Base-by-base conservation (phyloP, 1,284 basidiomycete species). In the Heimioporus retisporus region DNA sequence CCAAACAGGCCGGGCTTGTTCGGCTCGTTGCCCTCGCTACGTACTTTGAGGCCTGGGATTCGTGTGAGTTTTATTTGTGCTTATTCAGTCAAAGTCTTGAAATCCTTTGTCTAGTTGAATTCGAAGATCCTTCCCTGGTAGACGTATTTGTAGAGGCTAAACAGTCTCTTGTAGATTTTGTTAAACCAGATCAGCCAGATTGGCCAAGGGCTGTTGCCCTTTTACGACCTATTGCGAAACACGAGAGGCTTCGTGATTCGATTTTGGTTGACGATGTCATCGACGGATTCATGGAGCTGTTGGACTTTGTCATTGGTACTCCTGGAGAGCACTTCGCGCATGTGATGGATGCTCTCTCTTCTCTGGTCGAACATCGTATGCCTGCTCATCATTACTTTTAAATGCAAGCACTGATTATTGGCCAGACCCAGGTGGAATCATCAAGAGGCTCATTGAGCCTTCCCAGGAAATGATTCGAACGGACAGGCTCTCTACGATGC, bases 161-260 rank as follows among this genome's bases (percentile, higher is more conserved):
- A 46, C 58, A 66, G n/a, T 69, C 67, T 10, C 58, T 69, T 7
- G n/a, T 57, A 31, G 25, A 58, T 44, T 63, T 59, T 2, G 66
- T 69, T 4, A 63, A 62, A n/a, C 60, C 57, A 18, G 63, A 69
- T 51, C 68, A 69, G 25, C 63, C 67, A 0, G 68, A 69, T 48
- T 69, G 68, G 67, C 68, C 68, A 25, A 69, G 68, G 61, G 68
- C 63, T 19, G 68, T 69, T 18, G 67, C 68, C 11, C 68, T 69
- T 55, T 55, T 69, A 19, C 67, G 68, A 25, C 68, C 68, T 8
- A 53, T 69, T 16, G 68, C 51, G 40, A 69, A 66, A 51, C 68
- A 69, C 42, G 55, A 69, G 44, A 44, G 25, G 18, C 60, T 69
- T 10, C 68, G 68, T 19, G 44, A 43, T 13, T 58, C 51, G 11